These are phyloP conservation scores for Mortierella sp. DNA, from an alignment of 371 early-diverging fungal species.

Conservation along the genomic window DNA sequence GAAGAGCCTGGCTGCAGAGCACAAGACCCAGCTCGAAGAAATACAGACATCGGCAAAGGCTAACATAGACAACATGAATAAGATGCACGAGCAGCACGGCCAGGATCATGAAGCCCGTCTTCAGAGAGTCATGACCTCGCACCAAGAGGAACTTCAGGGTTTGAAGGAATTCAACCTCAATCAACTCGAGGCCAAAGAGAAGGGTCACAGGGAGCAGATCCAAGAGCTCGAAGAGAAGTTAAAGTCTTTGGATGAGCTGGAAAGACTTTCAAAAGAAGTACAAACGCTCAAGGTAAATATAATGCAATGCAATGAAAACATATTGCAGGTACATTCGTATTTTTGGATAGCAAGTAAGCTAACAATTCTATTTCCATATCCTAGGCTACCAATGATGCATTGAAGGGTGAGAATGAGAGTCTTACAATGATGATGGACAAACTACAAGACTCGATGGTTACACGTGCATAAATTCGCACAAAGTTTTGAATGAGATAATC, in stretches of 20 bases:
- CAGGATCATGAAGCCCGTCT: conserved; percentile 48
- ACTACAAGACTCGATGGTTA: conserved; percentile 48
- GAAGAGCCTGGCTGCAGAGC: conserved; percentile 20
- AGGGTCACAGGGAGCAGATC: conserved; percentile 14
- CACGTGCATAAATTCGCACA: conserved; percentile 13
- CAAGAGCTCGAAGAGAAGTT: conserved; percentile 32
- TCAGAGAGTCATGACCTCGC: conserved; percentile 26
- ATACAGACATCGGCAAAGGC: conserved; percentile 20
- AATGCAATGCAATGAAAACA: background rate
- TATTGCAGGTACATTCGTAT: background rate
- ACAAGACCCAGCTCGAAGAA: conserved; percentile 43
- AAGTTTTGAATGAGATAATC: background rate
- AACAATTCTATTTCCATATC: background rate
- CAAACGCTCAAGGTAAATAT: conserved; percentile 22
- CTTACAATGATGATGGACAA: conserved; percentile 39
- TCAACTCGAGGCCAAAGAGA: conserved; percentile 27
- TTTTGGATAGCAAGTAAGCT: background rate
- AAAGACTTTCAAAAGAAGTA: conserved; percentile 26
- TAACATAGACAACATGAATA: conserved; percentile 50
- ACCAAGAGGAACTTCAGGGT: conserved; percentile 46
- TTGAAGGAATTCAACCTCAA: conserved; percentile 25
- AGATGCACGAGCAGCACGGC: conserved; percentile 50
- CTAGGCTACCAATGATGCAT: conserved; percentile 20
- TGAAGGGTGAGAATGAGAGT: conserved; percentile 43
- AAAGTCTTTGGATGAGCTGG: conserved; percentile 34